Evolutionary conservation across 164 flowering plant genomes (phyloP).

Genomic region (Tinospora cordifolia): DNA sequence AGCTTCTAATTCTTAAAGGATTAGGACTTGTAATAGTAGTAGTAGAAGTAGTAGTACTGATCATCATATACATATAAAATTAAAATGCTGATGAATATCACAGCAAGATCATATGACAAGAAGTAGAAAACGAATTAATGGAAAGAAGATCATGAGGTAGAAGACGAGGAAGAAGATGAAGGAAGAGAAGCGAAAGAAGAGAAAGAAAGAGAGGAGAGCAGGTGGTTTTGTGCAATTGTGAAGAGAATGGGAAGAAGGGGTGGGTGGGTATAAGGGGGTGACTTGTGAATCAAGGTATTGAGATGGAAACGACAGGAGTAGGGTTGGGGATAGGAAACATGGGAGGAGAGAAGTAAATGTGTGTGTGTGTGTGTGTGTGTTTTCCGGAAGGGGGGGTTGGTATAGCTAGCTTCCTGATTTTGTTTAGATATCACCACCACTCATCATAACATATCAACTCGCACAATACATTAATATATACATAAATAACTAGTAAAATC

Average conservation of each 20-base stretch:
- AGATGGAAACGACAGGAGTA: constrained; percentile 10
- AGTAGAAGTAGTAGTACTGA: neutral
- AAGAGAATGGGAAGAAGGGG: neutral
- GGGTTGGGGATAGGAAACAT: constrained; percentile 20
- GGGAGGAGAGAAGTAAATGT: constrained; percentile 17
- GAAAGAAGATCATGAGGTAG: neutral
- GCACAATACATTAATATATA: too few relatives aligned
- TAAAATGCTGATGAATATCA: neutral
- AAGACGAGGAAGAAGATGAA: neutral
- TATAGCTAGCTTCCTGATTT: neutral
- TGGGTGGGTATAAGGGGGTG: neutral
- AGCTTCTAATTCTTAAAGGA: constrained; percentile 22
- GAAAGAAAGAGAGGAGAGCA: constrained; percentile 3
- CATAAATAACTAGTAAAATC: too few relatives aligned
- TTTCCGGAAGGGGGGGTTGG: constrained; percentile 8
- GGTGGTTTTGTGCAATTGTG: neutral
- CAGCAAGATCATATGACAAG: neutral
- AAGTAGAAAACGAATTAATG: neutral
- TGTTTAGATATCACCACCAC: neutral
- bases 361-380: too few relatives aligned
- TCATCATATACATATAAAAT: constrained; percentile 18
- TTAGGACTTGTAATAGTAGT: neutral
- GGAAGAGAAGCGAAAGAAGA: neutral
- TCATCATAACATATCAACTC: too few relatives aligned
- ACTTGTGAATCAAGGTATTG: constrained; percentile 9